Evolutionary conservation across 257 asterid species (phyloP).

Genomic region (Solanum clarkiae): DNA sequence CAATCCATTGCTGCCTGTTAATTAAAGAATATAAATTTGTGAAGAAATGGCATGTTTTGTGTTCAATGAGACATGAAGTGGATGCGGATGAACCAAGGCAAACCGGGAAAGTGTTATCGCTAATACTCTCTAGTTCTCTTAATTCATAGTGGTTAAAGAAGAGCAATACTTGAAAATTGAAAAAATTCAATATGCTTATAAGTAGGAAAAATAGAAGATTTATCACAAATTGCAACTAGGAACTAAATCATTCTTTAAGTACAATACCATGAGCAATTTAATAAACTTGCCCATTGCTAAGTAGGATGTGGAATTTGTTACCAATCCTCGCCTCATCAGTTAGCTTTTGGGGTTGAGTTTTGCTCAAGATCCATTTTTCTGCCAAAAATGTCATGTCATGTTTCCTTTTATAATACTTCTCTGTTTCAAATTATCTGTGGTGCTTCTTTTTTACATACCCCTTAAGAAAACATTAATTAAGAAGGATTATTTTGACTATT

Average conservation of each 20-base stretch:
- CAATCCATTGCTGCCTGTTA: conserved; percentile 25
- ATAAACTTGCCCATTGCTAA: not conserved
- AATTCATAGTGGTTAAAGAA: not conserved
- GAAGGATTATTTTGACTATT: not conserved
- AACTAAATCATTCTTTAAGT: not conserved
- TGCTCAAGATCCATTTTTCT: not conserved
- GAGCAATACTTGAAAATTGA: not conserved
- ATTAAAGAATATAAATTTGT: not conserved
- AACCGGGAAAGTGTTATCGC: not conserved
- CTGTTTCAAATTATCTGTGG: conserved; percentile 10
- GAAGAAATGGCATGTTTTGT: not conserved
- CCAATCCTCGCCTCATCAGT: not conserved
- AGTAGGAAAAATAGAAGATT: not conserved
- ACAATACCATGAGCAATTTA: not conserved
- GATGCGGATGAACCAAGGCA: not conserved
- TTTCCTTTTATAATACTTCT: not conserved
- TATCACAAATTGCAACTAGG: not conserved
- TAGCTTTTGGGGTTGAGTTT: not conserved
- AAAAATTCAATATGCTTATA: not conserved
- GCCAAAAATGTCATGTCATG: not conserved
- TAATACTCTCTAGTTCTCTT: too few relatives aligned
- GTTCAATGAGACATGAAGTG: not conserved
- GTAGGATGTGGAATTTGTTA: not conserved
- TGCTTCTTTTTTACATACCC: not conserved
- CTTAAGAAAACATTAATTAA: not conserved